These are phyloP conservation scores for Termitomyces eurrhizus DNA, from an alignment of 768 basidiomycete genomes.

Conservation along the genomic window DNA sequence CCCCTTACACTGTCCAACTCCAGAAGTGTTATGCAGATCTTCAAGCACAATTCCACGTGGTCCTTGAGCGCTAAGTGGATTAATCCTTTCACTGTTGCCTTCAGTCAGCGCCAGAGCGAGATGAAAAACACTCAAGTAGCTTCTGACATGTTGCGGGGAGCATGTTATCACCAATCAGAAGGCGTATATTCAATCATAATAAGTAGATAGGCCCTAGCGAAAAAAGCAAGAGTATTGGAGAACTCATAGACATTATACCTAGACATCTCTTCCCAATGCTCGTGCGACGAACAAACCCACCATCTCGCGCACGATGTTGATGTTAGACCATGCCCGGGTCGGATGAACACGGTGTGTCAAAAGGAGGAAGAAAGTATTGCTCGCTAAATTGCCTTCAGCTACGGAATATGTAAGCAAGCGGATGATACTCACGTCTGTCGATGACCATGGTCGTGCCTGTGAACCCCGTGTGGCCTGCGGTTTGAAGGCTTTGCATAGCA, in stretches of 20 bases:
- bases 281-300: slow-evolving; percentile 19
- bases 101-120: too few species aligned
- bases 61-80: too few species aligned
- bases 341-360: slow-evolving; percentile 26
- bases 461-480: slow-evolving; percentile 26
- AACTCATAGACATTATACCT: neutral
- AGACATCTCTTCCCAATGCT: slow-evolving; percentile 18
- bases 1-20: too few species aligned
- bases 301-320: slow-evolving; percentile 23
- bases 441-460: slow-evolving; percentile 25
- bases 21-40: too few species aligned
- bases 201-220: too few species aligned
- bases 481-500: slow-evolving; percentile 22
- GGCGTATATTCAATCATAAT: too few species aligned
- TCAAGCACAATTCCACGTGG: too few species aligned
- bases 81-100: too few species aligned
- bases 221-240: too few species aligned
- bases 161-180: too few species aligned
- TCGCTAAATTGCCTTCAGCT: slow-evolving; percentile 16
- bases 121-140: too few species aligned
- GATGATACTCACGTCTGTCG: slow-evolving; percentile 20
- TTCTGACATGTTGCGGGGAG: too few species aligned
- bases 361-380: slow-evolving; percentile 26
- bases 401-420: neutral
- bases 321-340: slow-evolving; percentile 23